Evolutionary conservation across 108 stramenopile species (phyloP).

Genomic region (Nitzschia inconspicua): DNA sequence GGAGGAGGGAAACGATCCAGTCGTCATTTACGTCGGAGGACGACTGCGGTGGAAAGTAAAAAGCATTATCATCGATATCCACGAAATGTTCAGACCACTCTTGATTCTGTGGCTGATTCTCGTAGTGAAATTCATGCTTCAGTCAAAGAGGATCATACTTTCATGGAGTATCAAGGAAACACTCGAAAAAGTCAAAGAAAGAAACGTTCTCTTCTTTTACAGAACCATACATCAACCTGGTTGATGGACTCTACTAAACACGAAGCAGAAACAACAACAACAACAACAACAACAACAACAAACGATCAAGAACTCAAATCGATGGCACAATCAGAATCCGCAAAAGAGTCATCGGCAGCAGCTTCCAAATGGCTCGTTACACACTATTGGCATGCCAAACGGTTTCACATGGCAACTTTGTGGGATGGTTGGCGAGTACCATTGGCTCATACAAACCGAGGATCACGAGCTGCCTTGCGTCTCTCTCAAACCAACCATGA

Average conservation of each 20-base stretch:
- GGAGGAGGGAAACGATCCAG: slow-evolving; percentile 65
- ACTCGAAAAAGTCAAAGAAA: slow-evolving; percentile 20
- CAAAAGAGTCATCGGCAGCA: slow-evolving; percentile 1
- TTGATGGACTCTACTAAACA: background rate
- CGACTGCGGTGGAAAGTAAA: slow-evolving; percentile 52
- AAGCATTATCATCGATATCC: slow-evolving; percentile 59
- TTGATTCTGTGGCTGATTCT: background rate
- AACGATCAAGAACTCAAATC: background rate
- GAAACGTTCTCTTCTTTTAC: slow-evolving; percentile 11
- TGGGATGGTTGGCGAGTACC: slow-evolving; percentile 67
- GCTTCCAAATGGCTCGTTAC: slow-evolving; percentile 63
- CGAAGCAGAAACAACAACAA: slow-evolving; percentile 4
- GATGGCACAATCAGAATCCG: no score
- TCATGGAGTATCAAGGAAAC: background rate
- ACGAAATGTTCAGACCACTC: slow-evolving; percentile 2
- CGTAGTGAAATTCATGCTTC: slow-evolving; percentile 13
- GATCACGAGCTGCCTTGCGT: slow-evolving; percentile 65
- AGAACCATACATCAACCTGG: slow-evolving; percentile 26
- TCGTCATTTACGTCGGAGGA: slow-evolving; percentile 75
- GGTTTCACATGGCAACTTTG: slow-evolving; percentile 67
- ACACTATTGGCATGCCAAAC: slow-evolving; percentile 83
- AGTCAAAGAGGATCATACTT: background rate
- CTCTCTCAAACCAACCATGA: slow-evolving; percentile 17
- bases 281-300: slow-evolving; percentile 1
- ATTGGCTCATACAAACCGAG: slow-evolving; percentile 69